A percentile compares a stretch with the other conserved stretches of the same genome.
Evolutionary conservation across 768 basidiomycete species (phyloP).

Genomic region (Candolleomyces eurysporus): DNA sequence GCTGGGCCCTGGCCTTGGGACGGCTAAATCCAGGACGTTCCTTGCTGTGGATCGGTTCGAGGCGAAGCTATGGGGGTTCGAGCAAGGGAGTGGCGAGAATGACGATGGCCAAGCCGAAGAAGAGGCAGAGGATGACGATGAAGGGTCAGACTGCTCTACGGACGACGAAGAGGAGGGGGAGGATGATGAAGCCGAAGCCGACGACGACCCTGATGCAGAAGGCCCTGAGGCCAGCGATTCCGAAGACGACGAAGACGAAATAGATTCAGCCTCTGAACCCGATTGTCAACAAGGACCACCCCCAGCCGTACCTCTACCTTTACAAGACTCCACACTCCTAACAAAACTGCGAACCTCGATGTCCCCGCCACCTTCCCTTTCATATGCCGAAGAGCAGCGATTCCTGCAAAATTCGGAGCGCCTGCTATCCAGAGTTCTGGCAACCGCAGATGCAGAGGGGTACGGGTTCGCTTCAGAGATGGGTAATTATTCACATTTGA

Average conservation of each 20-base stretch:
- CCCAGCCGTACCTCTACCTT: neutral
- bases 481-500: slow-evolving; percentile 15
- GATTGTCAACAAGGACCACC: neutral
- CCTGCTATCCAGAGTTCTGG: slow-evolving; percentile 34
- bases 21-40: slow-evolving; percentile 60
- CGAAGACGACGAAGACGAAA: slow-evolving; percentile 10
- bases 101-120: slow-evolving; percentile 23
- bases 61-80: slow-evolving; percentile 39
- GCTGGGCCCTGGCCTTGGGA: slow-evolving; percentile 62
- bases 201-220: slow-evolving; percentile 14
- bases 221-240: slow-evolving; percentile 16
- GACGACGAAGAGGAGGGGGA: slow-evolving; percentile 29
- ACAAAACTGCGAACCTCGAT: neutral
- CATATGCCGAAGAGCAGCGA: slow-evolving; percentile 28
- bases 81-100: slow-evolving; percentile 25
- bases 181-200: slow-evolving; percentile 9
- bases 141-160: slow-evolving; percentile 18
- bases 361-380: slow-evolving; percentile 15
- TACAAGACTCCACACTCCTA: too few species aligned
- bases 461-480: slow-evolving; percentile 37
- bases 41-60: slow-evolving; percentile 66
- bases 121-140: slow-evolving; percentile 23
- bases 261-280: neutral
- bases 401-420: slow-evolving; percentile 33
- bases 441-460: slow-evolving; percentile 29